These are phyloP conservation scores for Botrytis sinoallii DNA, from an alignment of 2,329 filamentous ascomycete genomes.

Conservation along the genomic window DNA sequence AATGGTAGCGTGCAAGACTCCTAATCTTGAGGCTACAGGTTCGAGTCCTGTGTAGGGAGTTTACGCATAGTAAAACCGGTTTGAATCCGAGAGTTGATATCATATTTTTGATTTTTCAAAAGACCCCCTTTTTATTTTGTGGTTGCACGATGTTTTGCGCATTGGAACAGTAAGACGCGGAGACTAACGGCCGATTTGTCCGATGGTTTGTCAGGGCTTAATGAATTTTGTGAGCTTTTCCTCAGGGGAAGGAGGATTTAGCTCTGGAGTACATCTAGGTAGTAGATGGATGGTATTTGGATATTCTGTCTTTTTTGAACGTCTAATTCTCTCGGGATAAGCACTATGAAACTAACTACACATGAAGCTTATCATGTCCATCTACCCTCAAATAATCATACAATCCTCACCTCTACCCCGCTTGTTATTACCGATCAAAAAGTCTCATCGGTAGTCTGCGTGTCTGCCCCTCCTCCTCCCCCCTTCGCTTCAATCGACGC, in stretches of 20 bases:
- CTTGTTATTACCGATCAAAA: not conserved
- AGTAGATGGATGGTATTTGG: not conserved
- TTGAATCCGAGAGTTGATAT: not conserved
- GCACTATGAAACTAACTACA: not conserved
- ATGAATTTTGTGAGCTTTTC: not conserved
- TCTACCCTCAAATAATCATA: not conserved
- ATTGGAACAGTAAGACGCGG: not conserved
- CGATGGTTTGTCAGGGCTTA: not conserved
- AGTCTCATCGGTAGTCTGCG: not conserved
- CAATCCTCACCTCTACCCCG: not conserved
- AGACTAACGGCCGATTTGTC: not conserved
- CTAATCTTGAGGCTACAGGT: conserved; percentile 17
- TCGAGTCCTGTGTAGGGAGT: conserved; percentile 17
- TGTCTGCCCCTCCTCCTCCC: not conserved
- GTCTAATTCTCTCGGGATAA: not conserved
- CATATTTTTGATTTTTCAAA: not conserved
- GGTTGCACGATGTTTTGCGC: not conserved
- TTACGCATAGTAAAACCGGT: not conserved
- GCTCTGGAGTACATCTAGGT: not conserved
- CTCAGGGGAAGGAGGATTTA: not conserved
- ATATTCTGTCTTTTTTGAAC: not conserved
- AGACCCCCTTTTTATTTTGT: too few species aligned
- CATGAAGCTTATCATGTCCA: not conserved
- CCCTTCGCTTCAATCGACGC: not conserved
- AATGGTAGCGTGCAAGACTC: conserved; percentile 18